phyloP scores from a whole-genome alignment of 306 rosid species.

The Hippophae gyantsensis region DNA sequence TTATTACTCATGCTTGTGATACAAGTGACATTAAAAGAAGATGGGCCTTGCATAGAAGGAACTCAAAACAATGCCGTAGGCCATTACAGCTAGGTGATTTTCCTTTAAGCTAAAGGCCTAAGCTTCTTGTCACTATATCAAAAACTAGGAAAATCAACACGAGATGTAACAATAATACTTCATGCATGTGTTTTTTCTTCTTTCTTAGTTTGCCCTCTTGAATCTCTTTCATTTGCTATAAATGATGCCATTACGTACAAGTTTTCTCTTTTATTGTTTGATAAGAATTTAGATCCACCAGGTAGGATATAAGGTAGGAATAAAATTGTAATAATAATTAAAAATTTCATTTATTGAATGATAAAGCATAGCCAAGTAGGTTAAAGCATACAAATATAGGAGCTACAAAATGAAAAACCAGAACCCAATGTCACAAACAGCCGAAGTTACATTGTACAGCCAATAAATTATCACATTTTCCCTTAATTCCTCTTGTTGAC shows the following conservation, averaged over 20 bases:
- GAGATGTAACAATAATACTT: not conserved
- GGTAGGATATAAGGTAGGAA: not conserved
- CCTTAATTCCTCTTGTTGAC: not conserved
- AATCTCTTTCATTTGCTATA: not conserved
- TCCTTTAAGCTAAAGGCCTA: conserved; percentile 3
- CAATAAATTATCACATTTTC: no score
- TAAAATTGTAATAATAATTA: no score
- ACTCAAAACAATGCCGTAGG: conserved; percentile 44
- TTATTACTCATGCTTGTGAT: conserved; percentile 20
- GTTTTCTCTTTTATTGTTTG: not conserved
- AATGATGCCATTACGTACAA: not conserved
- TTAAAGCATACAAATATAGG: no score
- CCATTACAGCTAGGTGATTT: conserved; percentile 32
- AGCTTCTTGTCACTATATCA: not conserved
- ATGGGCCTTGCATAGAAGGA: conserved; percentile 61
- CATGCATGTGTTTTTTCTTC: conserved; percentile 1
- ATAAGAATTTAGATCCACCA: not conserved
- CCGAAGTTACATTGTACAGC: no score
- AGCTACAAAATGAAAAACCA: no score
- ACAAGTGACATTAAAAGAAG: conserved; percentile 63
- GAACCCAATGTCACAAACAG: no score
- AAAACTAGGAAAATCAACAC: not conserved
- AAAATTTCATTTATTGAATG: not conserved
- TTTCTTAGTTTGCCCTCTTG: not conserved
- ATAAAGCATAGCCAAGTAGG: not conserved